phyloP scores from a whole-genome alignment of 75 land plant species.

The Adiantum capillusveneris region DNA sequence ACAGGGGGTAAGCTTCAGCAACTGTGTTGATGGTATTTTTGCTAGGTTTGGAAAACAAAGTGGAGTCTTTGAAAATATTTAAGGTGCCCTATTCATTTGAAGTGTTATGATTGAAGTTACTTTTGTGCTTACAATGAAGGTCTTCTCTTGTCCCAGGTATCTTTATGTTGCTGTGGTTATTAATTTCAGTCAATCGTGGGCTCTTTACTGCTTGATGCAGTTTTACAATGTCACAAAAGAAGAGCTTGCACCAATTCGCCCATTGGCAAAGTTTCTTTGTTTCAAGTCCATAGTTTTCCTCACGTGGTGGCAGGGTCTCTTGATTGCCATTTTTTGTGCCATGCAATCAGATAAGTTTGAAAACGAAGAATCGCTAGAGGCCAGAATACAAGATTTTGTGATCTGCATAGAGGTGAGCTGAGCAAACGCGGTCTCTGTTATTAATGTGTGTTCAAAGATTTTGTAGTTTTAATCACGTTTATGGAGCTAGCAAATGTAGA shows the following conservation, averaged over 20 bases:
- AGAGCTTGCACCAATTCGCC: constrained; percentile 62
- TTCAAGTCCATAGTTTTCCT: constrained; percentile 80
- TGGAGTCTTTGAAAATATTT: not conserved
- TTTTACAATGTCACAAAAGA: constrained; percentile 74
- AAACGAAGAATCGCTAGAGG: constrained; percentile 49
- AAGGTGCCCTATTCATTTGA: not conserved
- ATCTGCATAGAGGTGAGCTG: constrained; percentile 86
- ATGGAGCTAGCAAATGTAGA: too few relatives aligned
- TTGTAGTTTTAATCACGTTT: too few relatives aligned
- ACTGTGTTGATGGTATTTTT: constrained; percentile 1
- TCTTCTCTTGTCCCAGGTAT: constrained; percentile 47
- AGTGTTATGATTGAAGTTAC: too few relatives aligned
- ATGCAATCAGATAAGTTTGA: constrained; percentile 38
- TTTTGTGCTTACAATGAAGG: too few relatives aligned
- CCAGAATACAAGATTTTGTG: constrained; percentile 73
- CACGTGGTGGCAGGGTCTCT: constrained; percentile 90
- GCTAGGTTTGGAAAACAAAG: not conserved
- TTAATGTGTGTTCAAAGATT: too few relatives aligned
- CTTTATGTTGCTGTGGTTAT: constrained; percentile 68
- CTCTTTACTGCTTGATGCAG: constrained; percentile 81
- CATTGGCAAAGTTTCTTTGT: constrained; percentile 61
- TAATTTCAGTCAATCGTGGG: constrained; percentile 77
- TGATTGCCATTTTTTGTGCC: constrained; percentile 61
- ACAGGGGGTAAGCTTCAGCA: constrained; percentile 45
- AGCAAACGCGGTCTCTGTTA: too few relatives aligned